Conservation (phyloP, 495 filamentous ascomycete genomes). For the Rusavskia elegans region DNA sequence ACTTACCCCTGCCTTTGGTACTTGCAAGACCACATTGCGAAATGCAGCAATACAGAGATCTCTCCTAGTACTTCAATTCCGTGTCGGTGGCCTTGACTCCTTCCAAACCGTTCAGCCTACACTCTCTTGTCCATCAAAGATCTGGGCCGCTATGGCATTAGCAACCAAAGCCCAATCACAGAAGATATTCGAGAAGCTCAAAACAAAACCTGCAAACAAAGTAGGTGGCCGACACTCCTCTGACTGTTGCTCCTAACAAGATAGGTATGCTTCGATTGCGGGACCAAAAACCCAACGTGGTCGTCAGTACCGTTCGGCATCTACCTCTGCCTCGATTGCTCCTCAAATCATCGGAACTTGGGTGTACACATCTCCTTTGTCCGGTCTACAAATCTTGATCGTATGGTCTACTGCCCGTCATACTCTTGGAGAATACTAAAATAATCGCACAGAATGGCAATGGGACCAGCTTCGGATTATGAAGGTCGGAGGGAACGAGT, state of each 20-base stretch:
- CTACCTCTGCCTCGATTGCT: constrained; percentile 96
- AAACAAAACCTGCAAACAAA: constrained; percentile 85
- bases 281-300: constrained; percentile 94
- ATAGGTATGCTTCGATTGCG: constrained; percentile 94
- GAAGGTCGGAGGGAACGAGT: constrained; percentile 98
- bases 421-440: not conserved
- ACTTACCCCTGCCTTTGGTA: too few species aligned
- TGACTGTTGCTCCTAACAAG: not conserved
- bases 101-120: not conserved
- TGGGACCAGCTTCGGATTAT: constrained; percentile 97
- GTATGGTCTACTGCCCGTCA: constrained; percentile 38
- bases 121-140: not conserved
- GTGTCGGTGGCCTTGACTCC: not conserved
- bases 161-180: constrained; percentile 90
- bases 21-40: too few species aligned
- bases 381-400: constrained; percentile 91
- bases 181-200: constrained; percentile 96
- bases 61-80: not conserved
- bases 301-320: constrained; percentile 94
- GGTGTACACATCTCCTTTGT: constrained; percentile 97
- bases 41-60: not conserved
- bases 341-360: constrained; percentile 77
- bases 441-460: constrained; percentile 66
- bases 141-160: constrained; percentile 42
- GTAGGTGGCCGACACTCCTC: constrained; percentile 28